phyloP scores from a whole-genome alignment of 352 stramenopile genomes.

The Sclerospora graminicola region DNA sequence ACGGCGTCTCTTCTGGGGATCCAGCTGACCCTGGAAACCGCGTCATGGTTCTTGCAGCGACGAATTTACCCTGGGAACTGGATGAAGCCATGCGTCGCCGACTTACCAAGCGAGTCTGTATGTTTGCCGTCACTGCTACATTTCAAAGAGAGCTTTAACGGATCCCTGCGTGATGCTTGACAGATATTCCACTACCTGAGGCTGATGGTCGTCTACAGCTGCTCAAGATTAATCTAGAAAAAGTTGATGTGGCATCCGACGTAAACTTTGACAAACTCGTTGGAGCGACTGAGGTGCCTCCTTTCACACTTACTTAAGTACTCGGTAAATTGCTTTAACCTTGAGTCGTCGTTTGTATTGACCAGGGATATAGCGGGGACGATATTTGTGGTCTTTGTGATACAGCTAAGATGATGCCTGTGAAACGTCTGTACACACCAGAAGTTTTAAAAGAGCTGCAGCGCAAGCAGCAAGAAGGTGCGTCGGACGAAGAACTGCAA shows the following conservation, averaged over 20 bases:
- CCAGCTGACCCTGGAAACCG: slow-evolving; percentile 35
- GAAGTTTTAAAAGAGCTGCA: slow-evolving; percentile 39
- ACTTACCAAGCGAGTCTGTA: slow-evolving; percentile 94
- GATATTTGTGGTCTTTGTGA: slow-evolving; percentile 48
- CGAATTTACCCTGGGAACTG: slow-evolving; percentile 95
- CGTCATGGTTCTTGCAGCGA: slow-evolving; percentile 93
- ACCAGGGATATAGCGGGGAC: slow-evolving; percentile 50
- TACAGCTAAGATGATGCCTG: slow-evolving; percentile 71
- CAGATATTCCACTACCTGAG: too few species aligned
- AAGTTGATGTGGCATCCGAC: too few species aligned
- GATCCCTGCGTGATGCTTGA: too few species aligned
- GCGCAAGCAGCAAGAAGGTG: slow-evolving; percentile 38
- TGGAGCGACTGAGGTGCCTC: too few species aligned
- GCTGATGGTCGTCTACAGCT: too few species aligned
- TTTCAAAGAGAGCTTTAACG: too few species aligned
- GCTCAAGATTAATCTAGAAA: too few species aligned
- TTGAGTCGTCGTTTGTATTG: too few species aligned
- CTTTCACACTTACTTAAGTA: too few species aligned
- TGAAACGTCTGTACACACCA: slow-evolving; percentile 69
- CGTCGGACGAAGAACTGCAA: slow-evolving; percentile 24
- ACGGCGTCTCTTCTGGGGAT: slow-evolving; percentile 79
- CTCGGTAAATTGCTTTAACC: too few species aligned
- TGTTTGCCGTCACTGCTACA: too few species aligned
- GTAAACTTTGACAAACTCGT: too few species aligned
- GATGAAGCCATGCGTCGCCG: slow-evolving; percentile 92